Evolutionary conservation across 2,329 filamentous ascomycete genomes (phyloP).

Genomic region (Trichoderma sp.): DNA sequence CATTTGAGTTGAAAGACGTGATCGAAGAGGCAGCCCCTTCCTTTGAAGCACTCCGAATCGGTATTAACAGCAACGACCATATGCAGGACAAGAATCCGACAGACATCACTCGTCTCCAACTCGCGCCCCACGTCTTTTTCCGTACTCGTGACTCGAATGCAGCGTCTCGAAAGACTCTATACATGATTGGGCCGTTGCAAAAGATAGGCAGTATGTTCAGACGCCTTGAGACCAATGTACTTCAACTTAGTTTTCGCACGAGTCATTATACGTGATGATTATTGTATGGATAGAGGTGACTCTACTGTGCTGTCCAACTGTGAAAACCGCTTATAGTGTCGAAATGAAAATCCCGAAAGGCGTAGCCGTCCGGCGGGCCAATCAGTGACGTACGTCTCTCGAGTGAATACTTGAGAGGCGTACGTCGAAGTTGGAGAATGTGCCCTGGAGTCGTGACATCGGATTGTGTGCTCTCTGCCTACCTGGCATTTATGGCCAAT

Average conservation of each 20-base stretch:
- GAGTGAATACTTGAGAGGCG: not conserved
- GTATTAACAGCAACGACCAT: not conserved
- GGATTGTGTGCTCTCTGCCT: not conserved
- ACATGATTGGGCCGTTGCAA: not conserved
- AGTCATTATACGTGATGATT: not conserved
- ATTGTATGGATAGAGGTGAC: not conserved
- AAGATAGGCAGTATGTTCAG: not conserved
- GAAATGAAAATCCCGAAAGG: not conserved
- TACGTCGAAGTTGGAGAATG: not conserved
- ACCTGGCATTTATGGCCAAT: not conserved
- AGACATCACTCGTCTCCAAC: not conserved
- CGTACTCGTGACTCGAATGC: not conserved
- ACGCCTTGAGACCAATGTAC: not conserved
- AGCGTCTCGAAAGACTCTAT: not conserved
- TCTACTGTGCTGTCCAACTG: not conserved
- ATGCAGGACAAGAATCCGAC: not conserved
- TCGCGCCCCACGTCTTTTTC: not conserved
- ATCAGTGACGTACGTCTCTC: not conserved
- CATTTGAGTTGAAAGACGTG: not conserved
- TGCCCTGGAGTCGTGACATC: not conserved
- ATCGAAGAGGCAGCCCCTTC: not conserved
- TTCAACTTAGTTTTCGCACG: not conserved
- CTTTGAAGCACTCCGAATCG: fast-evolving
- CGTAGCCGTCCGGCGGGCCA: not conserved
- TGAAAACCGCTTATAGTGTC: not conserved